A percentile compares a stretch with the other conserved stretches of the same genome.
Evolutionary conservation across 2,329 filamentous ascomycete species (phyloP).

Genomic region (Ascochyta pisi): DNA sequence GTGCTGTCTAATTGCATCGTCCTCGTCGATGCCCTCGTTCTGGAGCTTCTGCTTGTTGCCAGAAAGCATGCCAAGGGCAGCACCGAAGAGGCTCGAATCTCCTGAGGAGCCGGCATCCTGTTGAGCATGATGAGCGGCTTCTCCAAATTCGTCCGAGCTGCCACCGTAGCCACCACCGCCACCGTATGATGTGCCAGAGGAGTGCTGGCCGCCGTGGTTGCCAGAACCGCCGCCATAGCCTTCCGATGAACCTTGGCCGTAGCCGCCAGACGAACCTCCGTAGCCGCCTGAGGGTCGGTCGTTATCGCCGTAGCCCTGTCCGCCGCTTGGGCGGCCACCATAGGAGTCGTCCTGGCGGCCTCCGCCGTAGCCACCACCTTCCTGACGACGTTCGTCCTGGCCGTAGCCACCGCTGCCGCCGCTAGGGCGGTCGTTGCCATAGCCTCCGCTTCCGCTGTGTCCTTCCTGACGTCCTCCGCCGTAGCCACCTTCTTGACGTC

Average conservation of each 20-base stretch:
- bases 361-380: constrained; percentile 17
- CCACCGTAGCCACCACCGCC: constrained; percentile 50
- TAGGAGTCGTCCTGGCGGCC: constrained; percentile 23
- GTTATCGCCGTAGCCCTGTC: constrained; percentile 23
- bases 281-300: constrained; percentile 33
- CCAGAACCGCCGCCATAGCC: constrained; percentile 30
- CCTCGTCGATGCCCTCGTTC: constrained; percentile 65
- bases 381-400: too few species aligned
- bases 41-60: constrained; percentile 60
- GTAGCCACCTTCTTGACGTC: constrained; percentile 18
- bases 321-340: constrained; percentile 14
- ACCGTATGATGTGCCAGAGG: constrained; percentile 53
- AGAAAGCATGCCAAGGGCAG: constrained; percentile 62
- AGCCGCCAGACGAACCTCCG: constrained; percentile 4
- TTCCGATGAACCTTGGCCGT: constrained; percentile 24
- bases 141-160: constrained; percentile 59
- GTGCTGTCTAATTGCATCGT: constrained; percentile 75
- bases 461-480: constrained; percentile 20
- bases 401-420: background rate
- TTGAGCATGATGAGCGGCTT: constrained; percentile 62
- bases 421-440: background rate
- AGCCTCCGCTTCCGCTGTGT: background rate
- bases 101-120: constrained; percentile 60
- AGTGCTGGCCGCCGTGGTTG: constrained; percentile 40
- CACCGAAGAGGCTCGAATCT: constrained; percentile 61